Evolutionary conservation across 805 yeast species (phyloP).

Genomic region (Grigorovia yakushimaensis): DNA sequence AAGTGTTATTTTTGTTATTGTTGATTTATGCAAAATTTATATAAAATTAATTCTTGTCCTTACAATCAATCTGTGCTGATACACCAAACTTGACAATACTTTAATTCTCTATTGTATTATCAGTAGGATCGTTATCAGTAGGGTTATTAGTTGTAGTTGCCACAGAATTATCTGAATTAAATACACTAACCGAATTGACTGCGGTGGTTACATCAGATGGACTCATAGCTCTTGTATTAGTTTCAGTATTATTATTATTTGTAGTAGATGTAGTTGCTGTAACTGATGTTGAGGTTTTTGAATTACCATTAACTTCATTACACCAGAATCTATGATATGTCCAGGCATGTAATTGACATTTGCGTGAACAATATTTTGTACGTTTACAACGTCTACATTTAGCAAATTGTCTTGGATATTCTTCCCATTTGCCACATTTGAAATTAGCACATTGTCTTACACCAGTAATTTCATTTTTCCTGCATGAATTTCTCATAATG

Average conservation of each 20-base stretch:
- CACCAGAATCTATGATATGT: slow-evolving; percentile 93
- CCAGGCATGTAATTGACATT: slow-evolving; percentile 91
- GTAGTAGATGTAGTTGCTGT: background rate
- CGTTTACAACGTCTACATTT: slow-evolving; percentile 91
- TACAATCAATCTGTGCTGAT: no score
- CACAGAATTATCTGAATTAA: background rate
- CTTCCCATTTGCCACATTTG: slow-evolving; percentile 92
- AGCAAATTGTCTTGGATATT: slow-evolving; percentile 81
- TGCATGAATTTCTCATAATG: slow-evolving; percentile 92
- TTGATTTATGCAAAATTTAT: no score
- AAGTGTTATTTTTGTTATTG: no score
- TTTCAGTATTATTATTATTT: background rate
- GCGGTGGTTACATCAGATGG: background rate
- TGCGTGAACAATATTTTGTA: slow-evolving; percentile 88
- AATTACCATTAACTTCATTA: slow-evolving; percentile 35
- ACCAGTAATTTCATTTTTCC: slow-evolving; percentile 79
- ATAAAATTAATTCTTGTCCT: no score
- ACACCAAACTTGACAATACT: no score
- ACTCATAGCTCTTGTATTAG: background rate
- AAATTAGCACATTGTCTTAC: slow-evolving; percentile 91
- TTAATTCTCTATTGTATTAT: background rate
- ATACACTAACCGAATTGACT: background rate
- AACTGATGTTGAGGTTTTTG: no score
- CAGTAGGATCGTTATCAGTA: background rate
- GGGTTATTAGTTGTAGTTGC: background rate